Base-by-base conservation (phyloP, 2,329 filamentous ascomycete species). In the Coniella vitis region DNA sequence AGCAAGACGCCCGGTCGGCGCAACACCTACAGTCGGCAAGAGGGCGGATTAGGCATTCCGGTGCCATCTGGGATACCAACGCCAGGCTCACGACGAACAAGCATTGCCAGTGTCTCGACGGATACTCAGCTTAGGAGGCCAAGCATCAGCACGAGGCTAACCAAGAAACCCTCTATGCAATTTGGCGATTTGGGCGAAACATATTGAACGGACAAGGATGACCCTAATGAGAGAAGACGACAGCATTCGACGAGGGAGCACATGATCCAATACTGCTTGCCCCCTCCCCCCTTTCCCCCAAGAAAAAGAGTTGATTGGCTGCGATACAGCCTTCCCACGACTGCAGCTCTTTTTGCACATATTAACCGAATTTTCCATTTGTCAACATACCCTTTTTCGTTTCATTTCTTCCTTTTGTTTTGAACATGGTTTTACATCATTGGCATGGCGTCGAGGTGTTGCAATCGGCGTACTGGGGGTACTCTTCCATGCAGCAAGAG, bases 151-250 rank as follows among this genome's bases (percentile, higher is more conserved):
- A 40, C 51, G 16, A 40, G 25, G 21, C 17, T 53, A 31, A 29
- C 21, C 16, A 53, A 39, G 37, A 54, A 48, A 22, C 25, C 45
- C 14, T 47, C 45, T 17, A 47, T 21, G 9, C 45, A 47, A 21
- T 40, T 47, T 36, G 45, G 67, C 51, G 75, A 78, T 52, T 61
- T 77, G 51, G 75, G 75, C 48, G 75, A 79, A 67, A 78, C 75
- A 8, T 79, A 77, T 55, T 78, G 61, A 65, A 53, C 38, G 39
- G 45, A 31, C 32, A 47, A 25, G 17, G 10, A 39, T 38, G 48
- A 20, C 17, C 13, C 31, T 21, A 10, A 22, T n/a, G 37, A 25
- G 32, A 19, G 41, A 34, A 31, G 20, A 32, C 3, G 25, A n/a
- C 40, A 31, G 19, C 32, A 50, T 20, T 37, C 37, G 16, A 32